Evolutionary conservation across 1,284 basidiomycete genomes (phyloP).

Genomic region (Papiliotrema laurentii): DNA sequence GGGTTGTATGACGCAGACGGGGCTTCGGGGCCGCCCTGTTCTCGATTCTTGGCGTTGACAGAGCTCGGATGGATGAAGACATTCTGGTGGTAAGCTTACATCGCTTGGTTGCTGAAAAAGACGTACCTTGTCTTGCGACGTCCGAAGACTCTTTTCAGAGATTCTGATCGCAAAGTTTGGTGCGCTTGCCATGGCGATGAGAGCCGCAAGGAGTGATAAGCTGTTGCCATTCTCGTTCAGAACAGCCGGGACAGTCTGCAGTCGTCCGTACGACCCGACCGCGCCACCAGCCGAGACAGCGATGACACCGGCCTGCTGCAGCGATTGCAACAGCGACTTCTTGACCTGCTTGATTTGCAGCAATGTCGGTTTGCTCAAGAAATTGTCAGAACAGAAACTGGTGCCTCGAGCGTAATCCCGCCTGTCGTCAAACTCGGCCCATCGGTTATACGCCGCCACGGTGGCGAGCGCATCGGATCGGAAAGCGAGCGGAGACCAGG

Average conservation of each 20-base stretch:
- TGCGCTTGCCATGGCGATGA: constrained; percentile 80
- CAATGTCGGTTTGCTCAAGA: constrained; percentile 78
- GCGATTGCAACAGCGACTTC: constrained; percentile 68
- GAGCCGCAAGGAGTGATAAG: constrained; percentile 72
- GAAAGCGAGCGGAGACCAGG: constrained; percentile 69
- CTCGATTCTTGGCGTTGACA: constrained; percentile 72
- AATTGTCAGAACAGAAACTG: constrained; percentile 79
- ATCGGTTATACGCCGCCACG: constrained; percentile 74
- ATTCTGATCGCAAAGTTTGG: constrained; percentile 90
- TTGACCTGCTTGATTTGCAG: constrained; percentile 81
- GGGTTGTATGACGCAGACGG: constrained; percentile 47
- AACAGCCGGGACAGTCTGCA: constrained; percentile 56
- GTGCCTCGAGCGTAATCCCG: constrained; percentile 65
- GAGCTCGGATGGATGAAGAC: constrained; percentile 72
- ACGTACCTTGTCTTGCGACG: constrained; percentile 77
- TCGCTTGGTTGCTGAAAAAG: not conserved
- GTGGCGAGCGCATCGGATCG: constrained; percentile 80
- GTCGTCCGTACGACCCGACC: constrained; percentile 23
- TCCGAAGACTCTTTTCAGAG: constrained; percentile 69
- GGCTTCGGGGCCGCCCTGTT: constrained; percentile 52
- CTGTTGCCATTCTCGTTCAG: constrained; percentile 73
- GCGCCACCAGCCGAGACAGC: constrained; percentile 65
- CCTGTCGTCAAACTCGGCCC: constrained; percentile 66
- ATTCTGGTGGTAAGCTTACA: constrained; percentile 13
- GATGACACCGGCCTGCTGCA: constrained; percentile 77